Evolutionary conservation across 2,329 filamentous ascomycete genomes (phyloP).

Genomic region (Scedosporium aurantiacum): DNA sequence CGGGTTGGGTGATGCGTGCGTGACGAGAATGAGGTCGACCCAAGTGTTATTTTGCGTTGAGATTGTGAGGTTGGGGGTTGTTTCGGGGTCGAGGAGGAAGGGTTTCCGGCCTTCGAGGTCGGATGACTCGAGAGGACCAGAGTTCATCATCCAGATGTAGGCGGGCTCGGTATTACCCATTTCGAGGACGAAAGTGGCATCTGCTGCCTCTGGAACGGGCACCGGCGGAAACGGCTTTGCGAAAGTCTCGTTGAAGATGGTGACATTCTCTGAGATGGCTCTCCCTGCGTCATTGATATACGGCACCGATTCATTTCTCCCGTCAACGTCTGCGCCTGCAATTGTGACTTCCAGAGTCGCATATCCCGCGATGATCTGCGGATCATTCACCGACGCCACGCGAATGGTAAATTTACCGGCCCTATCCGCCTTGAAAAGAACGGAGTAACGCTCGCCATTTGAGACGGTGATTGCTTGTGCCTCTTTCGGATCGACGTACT

Average conservation of each 20-base stretch:
- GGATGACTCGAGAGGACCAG: conserved; percentile 25
- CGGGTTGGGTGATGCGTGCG: conserved; percentile 32
- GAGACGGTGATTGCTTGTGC: conserved; percentile 34
- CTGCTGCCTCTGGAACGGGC: conserved; percentile 27
- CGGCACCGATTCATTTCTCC: conserved; percentile 20
- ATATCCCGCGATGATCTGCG: conserved; percentile 44
- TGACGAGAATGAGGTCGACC: conserved; percentile 44
- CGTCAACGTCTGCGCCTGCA: conserved; percentile 10
- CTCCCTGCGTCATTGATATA: conserved; percentile 39
- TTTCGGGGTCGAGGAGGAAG: conserved; percentile 31
- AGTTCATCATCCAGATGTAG: conserved; percentile 44
- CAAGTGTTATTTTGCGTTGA: conserved; percentile 35
- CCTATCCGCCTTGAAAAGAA: conserved; percentile 34
- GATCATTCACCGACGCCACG: conserved; percentile 32
- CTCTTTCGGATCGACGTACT: conserved; percentile 40
- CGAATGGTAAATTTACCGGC: conserved; percentile 44
- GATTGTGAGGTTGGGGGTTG: conserved; percentile 32
- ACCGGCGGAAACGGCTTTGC: conserved; percentile 37
- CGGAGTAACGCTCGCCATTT: conserved; percentile 43
- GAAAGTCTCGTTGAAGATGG: conserved; percentile 29
- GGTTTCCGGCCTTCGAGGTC: conserved; percentile 27
- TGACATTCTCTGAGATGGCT: conserved; percentile 26
- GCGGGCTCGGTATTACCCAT: conserved; percentile 29
- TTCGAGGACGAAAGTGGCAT: conserved; percentile 32
- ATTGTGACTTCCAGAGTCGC: conserved; percentile 31